phyloP scores from a whole-genome alignment of 1,139 yeast genomes.

The Diutina siamensis region DNA sequence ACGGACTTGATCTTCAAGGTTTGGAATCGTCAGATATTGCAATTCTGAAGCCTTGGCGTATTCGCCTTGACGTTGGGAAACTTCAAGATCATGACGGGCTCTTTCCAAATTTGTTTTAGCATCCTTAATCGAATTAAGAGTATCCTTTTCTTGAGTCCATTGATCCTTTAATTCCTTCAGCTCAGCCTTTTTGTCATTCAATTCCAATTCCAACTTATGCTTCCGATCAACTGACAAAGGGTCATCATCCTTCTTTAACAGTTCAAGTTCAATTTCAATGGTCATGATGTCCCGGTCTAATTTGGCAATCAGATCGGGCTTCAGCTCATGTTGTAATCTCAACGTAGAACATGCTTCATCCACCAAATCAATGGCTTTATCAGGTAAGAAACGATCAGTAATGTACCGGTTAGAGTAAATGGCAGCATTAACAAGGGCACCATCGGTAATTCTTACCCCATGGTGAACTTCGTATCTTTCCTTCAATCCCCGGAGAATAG shows the following conservation, averaged over 20 bases:
- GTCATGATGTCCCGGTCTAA: conserved; percentile 88
- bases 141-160: conserved; percentile 77
- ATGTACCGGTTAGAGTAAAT: conserved; percentile 82
- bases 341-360: conserved; percentile 97
- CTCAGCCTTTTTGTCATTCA: conserved; percentile 52
- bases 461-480: conserved; percentile 95
- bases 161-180: conserved; percentile 57
- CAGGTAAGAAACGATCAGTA: conserved; percentile 86
- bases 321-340: conserved; percentile 89
- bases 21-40: conserved; percentile 80
- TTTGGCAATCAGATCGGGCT: conserved; percentile 88
- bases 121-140: conserved; percentile 62
- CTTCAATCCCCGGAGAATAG: conserved; percentile 84
- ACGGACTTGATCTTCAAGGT: conserved; percentile 48
- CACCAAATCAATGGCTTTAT: conserved; percentile 89
- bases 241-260: conserved; percentile 86
- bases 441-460: conserved; percentile 92
- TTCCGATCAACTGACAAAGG: conserved; percentile 70
- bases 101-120: conserved; percentile 77
- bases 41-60: conserved; percentile 83
- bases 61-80: conserved; percentile 72
- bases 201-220: conserved; percentile 49
- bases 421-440: conserved; percentile 91
- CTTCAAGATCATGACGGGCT: conserved; percentile 74
- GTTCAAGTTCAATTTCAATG: conserved; percentile 86